phyloP scores from a whole-genome alignment of 2,329 filamentous ascomycete genomes.

The Tolypocladium ophioglossoides region DNA sequence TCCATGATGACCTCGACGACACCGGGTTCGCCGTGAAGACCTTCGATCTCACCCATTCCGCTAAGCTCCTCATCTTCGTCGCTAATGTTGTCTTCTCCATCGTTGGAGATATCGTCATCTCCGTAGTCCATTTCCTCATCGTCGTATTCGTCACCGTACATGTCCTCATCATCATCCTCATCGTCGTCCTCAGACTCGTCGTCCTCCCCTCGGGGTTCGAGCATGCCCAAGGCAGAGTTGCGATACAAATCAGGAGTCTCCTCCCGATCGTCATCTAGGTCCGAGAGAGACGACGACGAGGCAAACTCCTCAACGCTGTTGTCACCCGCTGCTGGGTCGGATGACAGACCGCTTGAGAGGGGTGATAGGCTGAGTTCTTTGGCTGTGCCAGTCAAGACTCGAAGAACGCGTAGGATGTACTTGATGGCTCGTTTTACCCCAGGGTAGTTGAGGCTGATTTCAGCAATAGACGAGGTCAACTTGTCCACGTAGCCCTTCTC shows the following conservation, averaged over 20 bases:
- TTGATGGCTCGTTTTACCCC: slow-evolving; percentile 91
- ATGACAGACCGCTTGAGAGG: slow-evolving; percentile 55
- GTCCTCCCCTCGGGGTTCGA: slow-evolving; percentile 72
- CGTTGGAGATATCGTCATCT: slow-evolving; percentile 72
- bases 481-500: slow-evolving; percentile 92
- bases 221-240: slow-evolving; percentile 90
- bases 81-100: slow-evolving; percentile 79
- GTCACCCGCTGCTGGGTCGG: slow-evolving; percentile 52
- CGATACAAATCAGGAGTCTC: slow-evolving; percentile 96
- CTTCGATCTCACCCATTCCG: slow-evolving; percentile 80
- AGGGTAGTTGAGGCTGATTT: slow-evolving; percentile 91
- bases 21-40: slow-evolving; percentile 49
- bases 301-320: slow-evolving; percentile 77
- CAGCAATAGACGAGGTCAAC: slow-evolving; percentile 82
- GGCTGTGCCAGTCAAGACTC: slow-evolving; percentile 77
- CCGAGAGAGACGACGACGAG: slow-evolving; percentile 80
- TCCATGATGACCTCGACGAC: slow-evolving; percentile 73
- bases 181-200: slow-evolving; percentile 72
- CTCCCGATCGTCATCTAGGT: slow-evolving; percentile 75
- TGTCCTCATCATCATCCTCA: slow-evolving; percentile 69
- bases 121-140: slow-evolving; percentile 89
- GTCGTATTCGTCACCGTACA: slow-evolving; percentile 86
- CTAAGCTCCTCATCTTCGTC: slow-evolving; percentile 79
- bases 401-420: slow-evolving; percentile 84
- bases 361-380: slow-evolving; percentile 65